Conservation (phyloP, 75 land plant species). For the Larix kaempferi region DNA sequence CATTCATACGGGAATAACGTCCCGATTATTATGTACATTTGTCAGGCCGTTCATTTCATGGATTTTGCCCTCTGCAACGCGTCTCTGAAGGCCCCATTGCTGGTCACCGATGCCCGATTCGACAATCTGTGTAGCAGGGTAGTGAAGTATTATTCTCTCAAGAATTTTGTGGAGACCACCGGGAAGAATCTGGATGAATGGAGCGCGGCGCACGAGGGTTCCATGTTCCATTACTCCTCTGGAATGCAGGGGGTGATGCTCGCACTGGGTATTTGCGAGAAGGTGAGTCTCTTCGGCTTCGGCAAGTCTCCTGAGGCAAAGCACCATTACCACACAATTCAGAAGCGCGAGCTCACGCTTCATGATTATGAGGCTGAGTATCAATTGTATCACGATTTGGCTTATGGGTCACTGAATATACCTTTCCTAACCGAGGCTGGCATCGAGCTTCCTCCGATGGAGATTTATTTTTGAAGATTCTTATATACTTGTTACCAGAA, state of each 20-base stretch:
- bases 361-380: slow-evolving; percentile 38
- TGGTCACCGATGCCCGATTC: slow-evolving; percentile 32
- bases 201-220: slow-evolving; percentile 16
- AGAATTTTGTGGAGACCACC: slow-evolving; percentile 11
- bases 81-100: slow-evolving; percentile 18
- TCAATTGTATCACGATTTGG: slow-evolving; percentile 24
- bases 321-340: slow-evolving; percentile 28
- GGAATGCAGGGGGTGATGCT: slow-evolving; percentile 37
- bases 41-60: slow-evolving; percentile 22
- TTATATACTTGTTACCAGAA: neutral
- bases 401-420: slow-evolving; percentile 4
- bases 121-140: slow-evolving; percentile 27
- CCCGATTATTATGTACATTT: slow-evolving; percentile 25
- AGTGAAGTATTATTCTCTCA: slow-evolving; percentile 30
- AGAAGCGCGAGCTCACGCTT: slow-evolving; percentile 24
- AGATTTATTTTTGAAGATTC: slow-evolving; percentile 11
- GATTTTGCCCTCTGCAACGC: slow-evolving; percentile 18
- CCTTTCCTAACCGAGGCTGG: slow-evolving; percentile 29
- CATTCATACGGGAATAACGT: slow-evolving; percentile 9
- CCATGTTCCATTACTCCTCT: slow-evolving; percentile 29
- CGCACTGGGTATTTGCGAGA: slow-evolving; percentile 29
- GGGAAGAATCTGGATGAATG: neutral
- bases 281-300: slow-evolving; percentile 29
- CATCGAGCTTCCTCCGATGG: slow-evolving; percentile 13
- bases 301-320: slow-evolving; percentile 22